Conservation (phyloP, 768 basidiomycete genomes). For the Collybia sordida region DNA sequence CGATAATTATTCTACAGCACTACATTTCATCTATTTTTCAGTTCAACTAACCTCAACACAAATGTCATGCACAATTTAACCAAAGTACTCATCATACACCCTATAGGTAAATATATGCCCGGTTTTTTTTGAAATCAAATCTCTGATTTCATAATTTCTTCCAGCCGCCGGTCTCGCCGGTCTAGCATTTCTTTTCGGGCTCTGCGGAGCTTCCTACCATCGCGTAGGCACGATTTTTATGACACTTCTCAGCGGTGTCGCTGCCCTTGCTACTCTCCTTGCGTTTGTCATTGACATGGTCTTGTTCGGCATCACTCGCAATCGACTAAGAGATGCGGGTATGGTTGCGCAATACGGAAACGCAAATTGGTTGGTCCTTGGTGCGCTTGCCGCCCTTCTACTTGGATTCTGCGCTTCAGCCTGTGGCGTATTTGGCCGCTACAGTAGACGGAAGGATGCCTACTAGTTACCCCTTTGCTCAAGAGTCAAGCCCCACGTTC, state of each 20-base stretch:
- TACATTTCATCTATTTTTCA: not conserved
- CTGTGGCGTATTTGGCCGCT: conserved; percentile 68
- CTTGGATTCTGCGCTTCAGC: conserved; percentile 65
- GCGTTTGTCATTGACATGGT: conserved; percentile 79
- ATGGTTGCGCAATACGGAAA: conserved; percentile 64
- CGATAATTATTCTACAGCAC: not conserved
- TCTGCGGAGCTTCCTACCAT: conserved; percentile 64
- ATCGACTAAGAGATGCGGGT: conserved; percentile 51
- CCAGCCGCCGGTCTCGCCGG: conserved; percentile 65
- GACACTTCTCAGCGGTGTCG: conserved; percentile 66
- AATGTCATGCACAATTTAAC: conserved; percentile 68
- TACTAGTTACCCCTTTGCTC: conserved; percentile 6
- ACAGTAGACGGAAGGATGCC: conserved; percentile 40
- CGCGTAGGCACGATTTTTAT: conserved; percentile 77
- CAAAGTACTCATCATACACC: conserved; percentile 72
- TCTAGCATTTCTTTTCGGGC: conserved; percentile 63
- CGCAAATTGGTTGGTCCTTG: conserved; percentile 81
- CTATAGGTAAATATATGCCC: conserved; percentile 57
- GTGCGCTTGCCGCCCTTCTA: conserved; percentile 65
- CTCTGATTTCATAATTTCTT: not conserved
- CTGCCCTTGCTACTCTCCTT: conserved; percentile 64
- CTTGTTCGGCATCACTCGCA: conserved; percentile 70
- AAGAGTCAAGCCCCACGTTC: not conserved
- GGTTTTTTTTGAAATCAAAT: too few relatives aligned
- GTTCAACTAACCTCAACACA: conserved; percentile 41